phyloP scores from a whole-genome alignment of 306 rosid species.

The Castanea mollissima region DNA sequence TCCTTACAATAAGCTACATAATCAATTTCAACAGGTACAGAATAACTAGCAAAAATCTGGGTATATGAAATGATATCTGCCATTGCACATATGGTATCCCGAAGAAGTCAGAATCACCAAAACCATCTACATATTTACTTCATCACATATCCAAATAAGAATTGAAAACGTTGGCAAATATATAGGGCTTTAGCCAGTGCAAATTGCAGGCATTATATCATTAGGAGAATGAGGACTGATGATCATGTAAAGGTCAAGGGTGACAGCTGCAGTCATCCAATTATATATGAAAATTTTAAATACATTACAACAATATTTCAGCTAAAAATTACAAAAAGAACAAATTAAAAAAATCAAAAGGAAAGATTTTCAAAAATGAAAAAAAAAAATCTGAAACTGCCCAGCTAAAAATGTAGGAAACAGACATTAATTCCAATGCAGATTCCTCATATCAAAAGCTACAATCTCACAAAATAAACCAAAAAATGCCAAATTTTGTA shows the following conservation, averaged over 20 bases:
- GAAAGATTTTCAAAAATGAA: no score
- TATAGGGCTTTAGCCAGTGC: not conserved
- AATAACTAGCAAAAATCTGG: not conserved
- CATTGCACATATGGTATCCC: not conserved
- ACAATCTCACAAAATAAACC: no score
- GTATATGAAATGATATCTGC: not conserved
- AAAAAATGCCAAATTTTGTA: no score
- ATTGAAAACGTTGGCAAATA: not conserved
- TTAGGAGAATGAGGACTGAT: not conserved
- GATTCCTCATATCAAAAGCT: no score
- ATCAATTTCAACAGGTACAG: not conserved
- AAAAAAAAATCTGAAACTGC: no score
- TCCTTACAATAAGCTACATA: not conserved
- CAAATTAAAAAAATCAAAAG: no score
- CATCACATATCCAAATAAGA: not conserved
- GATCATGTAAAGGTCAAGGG: not conserved
- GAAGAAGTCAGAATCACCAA: not conserved
- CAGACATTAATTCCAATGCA: no score
- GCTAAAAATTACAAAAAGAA: no score
- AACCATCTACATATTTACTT: not conserved
- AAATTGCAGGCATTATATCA: not conserved
- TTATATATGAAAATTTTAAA: no score
- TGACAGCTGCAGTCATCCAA: not conserved
- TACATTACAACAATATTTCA: no score
- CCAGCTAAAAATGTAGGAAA: no score